Base-by-base conservation (phyloP, 371 early-diverging fungal genomes). In the Apophysomyces trapeziformis region DNA sequence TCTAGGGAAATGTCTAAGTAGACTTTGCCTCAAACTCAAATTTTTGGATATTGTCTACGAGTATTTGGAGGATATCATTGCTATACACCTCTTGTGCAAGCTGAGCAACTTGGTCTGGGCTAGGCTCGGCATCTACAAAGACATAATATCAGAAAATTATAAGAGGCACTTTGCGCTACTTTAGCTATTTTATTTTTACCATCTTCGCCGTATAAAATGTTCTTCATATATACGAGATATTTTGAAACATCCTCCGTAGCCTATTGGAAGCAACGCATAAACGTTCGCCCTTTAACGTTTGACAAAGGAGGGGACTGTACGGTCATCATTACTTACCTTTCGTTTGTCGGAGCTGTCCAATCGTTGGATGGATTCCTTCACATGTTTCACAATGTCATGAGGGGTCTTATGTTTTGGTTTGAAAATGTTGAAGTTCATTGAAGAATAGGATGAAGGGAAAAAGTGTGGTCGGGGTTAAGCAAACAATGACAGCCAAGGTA, bases 191-290 rank as follows among this genome's bases (percentile, higher is more conserved):
- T 59, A 6, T 14, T 76, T 70, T 70, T 83, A 82, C 95, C 96
- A 41, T 94, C 94, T 75, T 95, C 96, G 16, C 96, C 97, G 69
- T 93, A 94, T 41, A 97, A 84, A 60, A 96, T 94, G 60, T 80
- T 86, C 75, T 95, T 94, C 91, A 97, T 95, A 39, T 85, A 76
- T 37, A 91, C 82, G 32, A 97, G 82, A 75, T 90, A 92, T 82
- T 93, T 96, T 35, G 95, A 92, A 41, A 96, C 92, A 62, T 97
- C 98, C 68, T 97, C 97, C 64, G 92, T 92, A 39, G 90, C 89
- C 95, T 95, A 1, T n/a, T 7, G 7, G 21, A 47, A 14, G 7
- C 9, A 12, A 0, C n/a, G 47, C 21, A 47, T 47, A 47, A 47
- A 47, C 21, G n/a, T 16, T 47, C n/a, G 47, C 18, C 47, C 18